Percentiles rank a stretch among this genome's conserved stretches.
These are phyloP conservation scores for Ophiosphaerella korrae DNA, from an alignment of 2,329 filamentous ascomycete species.

Conservation along the genomic window DNA sequence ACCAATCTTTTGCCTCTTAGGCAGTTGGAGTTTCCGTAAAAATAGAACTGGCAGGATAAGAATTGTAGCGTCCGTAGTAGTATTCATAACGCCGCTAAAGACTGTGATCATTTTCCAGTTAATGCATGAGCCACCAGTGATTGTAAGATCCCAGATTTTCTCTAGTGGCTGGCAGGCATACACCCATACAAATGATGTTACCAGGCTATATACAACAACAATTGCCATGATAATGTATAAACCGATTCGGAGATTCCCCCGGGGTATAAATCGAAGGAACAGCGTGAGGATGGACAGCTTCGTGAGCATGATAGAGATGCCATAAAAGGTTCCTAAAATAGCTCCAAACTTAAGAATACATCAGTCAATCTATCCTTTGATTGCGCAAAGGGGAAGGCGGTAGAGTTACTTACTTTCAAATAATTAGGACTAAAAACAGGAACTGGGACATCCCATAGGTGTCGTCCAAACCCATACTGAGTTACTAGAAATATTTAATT, in stretches of 20 bases:
- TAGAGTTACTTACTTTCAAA: too few relatives aligned
- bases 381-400: too few relatives aligned
- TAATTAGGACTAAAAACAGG: too few relatives aligned
- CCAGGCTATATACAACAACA: neutral
- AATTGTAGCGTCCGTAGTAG: constrained; percentile 2
- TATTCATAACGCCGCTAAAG: constrained; percentile 4
- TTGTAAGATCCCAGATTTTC: constrained; percentile 2
- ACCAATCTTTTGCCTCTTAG: constrained; percentile 6
- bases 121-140: constrained; percentile 2
- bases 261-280: constrained; percentile 1
- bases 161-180: constrained; percentile 2
- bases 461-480: too few relatives aligned
- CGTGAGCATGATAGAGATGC: constrained; percentile 4
- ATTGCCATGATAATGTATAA: constrained; percentile 2
- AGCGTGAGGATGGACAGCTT: constrained; percentile 1
- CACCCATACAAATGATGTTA: constrained; percentile 3
- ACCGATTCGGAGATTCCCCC: neutral
- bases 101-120: constrained; percentile 1
- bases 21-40: constrained; percentile 1
- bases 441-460: too few relatives aligned
- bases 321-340: too few relatives aligned
- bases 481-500: too few relatives aligned
- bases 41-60: constrained; percentile 5
- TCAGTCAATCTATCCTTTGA: too few relatives aligned
- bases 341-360: too few relatives aligned